A percentile compares a stretch with the other conserved stretches of the same genome.
These are phyloP conservation scores for Termitomyces heimii DNA, from an alignment of 768 basidiomycete genomes.

Conservation along the genomic window DNA sequence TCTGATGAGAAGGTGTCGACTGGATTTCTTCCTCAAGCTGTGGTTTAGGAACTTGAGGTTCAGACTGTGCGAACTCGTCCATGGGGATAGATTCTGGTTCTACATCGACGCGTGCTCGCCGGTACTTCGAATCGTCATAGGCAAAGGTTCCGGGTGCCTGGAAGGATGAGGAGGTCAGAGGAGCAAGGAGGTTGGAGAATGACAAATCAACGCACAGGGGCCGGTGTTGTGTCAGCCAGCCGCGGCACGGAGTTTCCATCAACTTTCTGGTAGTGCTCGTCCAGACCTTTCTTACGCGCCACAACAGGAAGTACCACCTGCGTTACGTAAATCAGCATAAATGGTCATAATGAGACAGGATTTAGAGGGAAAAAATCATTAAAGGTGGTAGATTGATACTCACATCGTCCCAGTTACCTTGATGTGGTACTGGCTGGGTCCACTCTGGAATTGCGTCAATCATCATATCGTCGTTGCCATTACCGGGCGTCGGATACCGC, in stretches of 20 bases:
- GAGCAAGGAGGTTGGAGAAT: neutral
- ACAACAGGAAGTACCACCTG: slow-evolving; percentile 84
- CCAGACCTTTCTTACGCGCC: slow-evolving; percentile 75
- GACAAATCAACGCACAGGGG: slow-evolving; percentile 48
- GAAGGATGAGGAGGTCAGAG: neutral
- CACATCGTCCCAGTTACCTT: slow-evolving; percentile 83
- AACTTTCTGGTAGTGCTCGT: slow-evolving; percentile 61
- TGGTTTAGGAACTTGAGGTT: slow-evolving; percentile 12
- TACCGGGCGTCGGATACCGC: slow-evolving; percentile 56
- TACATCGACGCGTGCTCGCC: slow-evolving; percentile 33
- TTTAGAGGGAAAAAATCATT: slow-evolving; percentile 1
- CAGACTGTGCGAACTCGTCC: slow-evolving; percentile 58
- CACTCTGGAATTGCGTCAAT: slow-evolving; percentile 76
- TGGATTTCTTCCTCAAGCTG: slow-evolving; percentile 18
- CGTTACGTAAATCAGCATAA: slow-evolving; percentile 2
- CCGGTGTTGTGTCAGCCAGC: slow-evolving; percentile 33
- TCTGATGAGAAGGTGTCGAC: slow-evolving; percentile 10
- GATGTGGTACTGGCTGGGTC: slow-evolving; percentile 65
- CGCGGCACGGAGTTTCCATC: slow-evolving; percentile 62
- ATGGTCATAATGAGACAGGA: slow-evolving; percentile 2
- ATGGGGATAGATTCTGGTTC: slow-evolving; percentile 43
- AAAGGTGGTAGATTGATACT: slow-evolving; percentile 17
- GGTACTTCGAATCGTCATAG: slow-evolving; percentile 68
- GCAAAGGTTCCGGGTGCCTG: slow-evolving; percentile 84
- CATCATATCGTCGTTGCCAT: slow-evolving; percentile 34